These are phyloP conservation scores for Corynascus novoguineensis DNA, from an alignment of 495 filamentous ascomycete species.

Conservation along the genomic window DNA sequence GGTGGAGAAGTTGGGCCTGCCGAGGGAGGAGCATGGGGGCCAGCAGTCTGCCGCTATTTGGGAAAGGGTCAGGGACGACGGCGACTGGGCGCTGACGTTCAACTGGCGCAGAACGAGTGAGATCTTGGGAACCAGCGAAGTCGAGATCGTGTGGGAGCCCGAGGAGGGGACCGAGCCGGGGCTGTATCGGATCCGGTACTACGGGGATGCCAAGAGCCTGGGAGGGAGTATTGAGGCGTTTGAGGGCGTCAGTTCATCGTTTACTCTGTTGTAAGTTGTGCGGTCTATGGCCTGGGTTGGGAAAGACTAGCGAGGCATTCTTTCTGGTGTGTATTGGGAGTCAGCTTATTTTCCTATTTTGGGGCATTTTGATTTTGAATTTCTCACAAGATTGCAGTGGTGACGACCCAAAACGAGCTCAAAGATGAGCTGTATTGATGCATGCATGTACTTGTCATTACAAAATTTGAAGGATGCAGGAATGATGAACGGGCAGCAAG, in stretches of 20 bases:
- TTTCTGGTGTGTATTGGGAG: too few relatives aligned
- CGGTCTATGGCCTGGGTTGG: slow-evolving; percentile 4
- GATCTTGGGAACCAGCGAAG: slow-evolving; percentile 72
- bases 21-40: neutral
- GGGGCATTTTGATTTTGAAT: too few relatives aligned
- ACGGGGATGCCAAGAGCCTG: slow-evolving; percentile 70
- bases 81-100: slow-evolving; percentile 76
- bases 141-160: slow-evolving; percentile 73
- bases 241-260: slow-evolving; percentile 66
- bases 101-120: slow-evolving; percentile 70
- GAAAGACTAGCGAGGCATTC: neutral
- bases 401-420: too few relatives aligned
- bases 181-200: slow-evolving; percentile 79
- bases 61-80: slow-evolving; percentile 63
- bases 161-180: slow-evolving; percentile 46
- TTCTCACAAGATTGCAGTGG: too few relatives aligned
- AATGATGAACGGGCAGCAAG: too few relatives aligned
- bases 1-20: slow-evolving; percentile 55
- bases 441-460: too few relatives aligned
- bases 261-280: slow-evolving; percentile 40
- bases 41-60: slow-evolving; percentile 40
- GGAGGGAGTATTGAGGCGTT: slow-evolving; percentile 65
- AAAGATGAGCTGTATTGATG: too few relatives aligned
- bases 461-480: too few relatives aligned
- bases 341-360: too few relatives aligned